Percentiles rank a stretch among this genome's conserved stretches.
phyloP scores from a whole-genome alignment of 2,329 filamentous ascomycete genomes.

The Lasiodiplodia gonubiensis region DNA sequence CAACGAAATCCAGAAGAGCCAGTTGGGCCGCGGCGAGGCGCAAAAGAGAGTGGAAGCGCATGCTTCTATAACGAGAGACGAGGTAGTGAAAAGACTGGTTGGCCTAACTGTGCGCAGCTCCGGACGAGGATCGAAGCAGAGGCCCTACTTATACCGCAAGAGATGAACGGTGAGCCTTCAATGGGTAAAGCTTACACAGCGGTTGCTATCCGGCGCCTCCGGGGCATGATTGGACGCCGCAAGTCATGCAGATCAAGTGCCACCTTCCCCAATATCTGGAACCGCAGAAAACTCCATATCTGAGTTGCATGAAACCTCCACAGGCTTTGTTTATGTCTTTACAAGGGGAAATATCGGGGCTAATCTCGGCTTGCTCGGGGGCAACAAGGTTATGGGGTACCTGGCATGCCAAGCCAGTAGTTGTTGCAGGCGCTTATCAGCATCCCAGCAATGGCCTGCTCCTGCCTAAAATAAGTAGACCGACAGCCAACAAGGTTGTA shows the following conservation, averaged over 20 bases:
- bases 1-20: background rate
- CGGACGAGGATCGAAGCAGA: background rate
- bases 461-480: constrained; percentile 2
- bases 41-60: constrained; percentile 9
- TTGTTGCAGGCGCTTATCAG: background rate
- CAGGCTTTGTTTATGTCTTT: no score
- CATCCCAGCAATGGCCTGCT: background rate
- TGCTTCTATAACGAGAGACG: background rate
- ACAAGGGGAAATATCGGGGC: background rate
- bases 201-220: background rate
- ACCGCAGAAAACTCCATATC: background rate
- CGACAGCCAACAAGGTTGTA: background rate
- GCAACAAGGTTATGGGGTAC: constrained; percentile 1
- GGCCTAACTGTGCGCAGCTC: background rate
- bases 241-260: background rate
- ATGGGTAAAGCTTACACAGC: background rate
- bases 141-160: background rate
- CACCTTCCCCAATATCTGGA: background rate
- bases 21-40: background rate
- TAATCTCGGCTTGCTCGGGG: background rate
- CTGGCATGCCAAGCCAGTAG: constrained; percentile 10
- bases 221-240: constrained; percentile 1
- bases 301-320: background rate
- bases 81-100: background rate
- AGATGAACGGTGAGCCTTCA: background rate